Percentiles rank a stretch among this genome's conserved stretches.
These are phyloP conservation scores for Botrytis deweyae DNA, from an alignment of 2,329 filamentous ascomycete species.

Conservation along the genomic window DNA sequence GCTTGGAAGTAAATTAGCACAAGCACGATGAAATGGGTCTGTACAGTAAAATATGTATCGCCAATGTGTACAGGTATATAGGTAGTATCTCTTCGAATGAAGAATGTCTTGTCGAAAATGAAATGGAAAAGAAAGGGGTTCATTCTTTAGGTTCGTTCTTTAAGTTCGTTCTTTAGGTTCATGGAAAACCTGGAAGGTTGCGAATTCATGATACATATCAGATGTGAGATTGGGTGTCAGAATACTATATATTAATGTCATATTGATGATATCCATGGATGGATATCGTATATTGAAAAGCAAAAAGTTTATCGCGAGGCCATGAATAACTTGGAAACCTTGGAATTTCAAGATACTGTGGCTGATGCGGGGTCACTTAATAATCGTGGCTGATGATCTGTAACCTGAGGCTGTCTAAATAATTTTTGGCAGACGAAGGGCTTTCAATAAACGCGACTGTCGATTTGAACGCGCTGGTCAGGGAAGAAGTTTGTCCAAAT, in stretches of 20 bases:
- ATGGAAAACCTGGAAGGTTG: background rate
- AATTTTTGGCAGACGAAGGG: constrained; percentile 27
- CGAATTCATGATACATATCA: background rate
- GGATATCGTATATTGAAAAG: background rate
- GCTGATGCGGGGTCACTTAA: background rate
- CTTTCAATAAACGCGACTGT: constrained; percentile 31
- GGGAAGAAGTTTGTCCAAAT: constrained; percentile 19
- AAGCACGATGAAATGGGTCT: background rate
- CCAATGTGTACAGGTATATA: background rate
- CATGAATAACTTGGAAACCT: background rate
- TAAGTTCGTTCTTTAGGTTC: background rate
- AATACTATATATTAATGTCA: background rate
- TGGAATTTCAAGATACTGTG: background rate
- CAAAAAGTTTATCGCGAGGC: background rate
- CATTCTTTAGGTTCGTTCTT: background rate
- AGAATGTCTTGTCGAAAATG: no score
- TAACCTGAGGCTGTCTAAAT: constrained; percentile 15
- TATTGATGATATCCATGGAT: background rate
- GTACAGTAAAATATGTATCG: background rate
- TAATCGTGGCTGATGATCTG: background rate
- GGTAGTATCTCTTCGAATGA: no score
- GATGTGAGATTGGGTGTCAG: background rate
- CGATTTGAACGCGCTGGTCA: constrained; percentile 29
- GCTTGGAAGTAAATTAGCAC: background rate
- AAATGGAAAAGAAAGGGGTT: background rate